Evolutionary conservation across 169 alveolate species (phyloP).

Genomic region (Plasmodium falciparum): DNA sequence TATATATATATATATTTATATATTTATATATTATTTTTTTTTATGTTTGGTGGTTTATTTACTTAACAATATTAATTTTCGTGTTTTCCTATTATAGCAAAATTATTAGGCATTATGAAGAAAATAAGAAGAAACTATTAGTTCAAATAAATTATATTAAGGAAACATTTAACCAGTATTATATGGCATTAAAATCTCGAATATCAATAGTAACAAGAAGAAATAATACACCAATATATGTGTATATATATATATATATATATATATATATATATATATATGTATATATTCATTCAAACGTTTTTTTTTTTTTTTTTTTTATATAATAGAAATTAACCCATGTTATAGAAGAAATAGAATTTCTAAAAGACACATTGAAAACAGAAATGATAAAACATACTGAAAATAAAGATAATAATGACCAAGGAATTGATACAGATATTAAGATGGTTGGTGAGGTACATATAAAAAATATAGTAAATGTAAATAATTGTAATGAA

Average conservation of each 20-base stretch:
- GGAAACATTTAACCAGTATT: conserved; percentile 52
- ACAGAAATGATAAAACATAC: neutral
- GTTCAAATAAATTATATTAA: conserved; percentile 50
- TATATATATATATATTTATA: neutral
- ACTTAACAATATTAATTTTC: neutral
- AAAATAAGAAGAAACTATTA: conserved; percentile 33
- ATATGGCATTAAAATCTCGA: conserved; percentile 1
- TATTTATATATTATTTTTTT: neutral
- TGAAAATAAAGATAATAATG: neutral
- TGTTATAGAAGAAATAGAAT: conserved; percentile 16
- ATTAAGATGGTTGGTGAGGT: neutral
- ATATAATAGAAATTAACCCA: conserved; percentile 19
- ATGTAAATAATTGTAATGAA: neutral
- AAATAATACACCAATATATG: neutral
- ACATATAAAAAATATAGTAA: conserved; percentile 8
- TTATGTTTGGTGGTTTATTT: neutral
- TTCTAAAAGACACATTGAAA: conserved; percentile 9
- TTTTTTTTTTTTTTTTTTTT: neutral
- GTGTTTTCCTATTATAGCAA: conserved; percentile 12
- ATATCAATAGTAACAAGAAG: conserved; percentile 17
- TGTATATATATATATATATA: neutral
- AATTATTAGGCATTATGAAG: conserved; percentile 41
- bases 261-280: neutral
- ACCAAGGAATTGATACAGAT: conserved; percentile 3
- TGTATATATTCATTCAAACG: too few relatives aligned